A percentile compares a stretch with the other conserved stretches of the same genome.
phyloP scores from a whole-genome alignment of 164 flowering plant genomes.

The Piper longum region DNA sequence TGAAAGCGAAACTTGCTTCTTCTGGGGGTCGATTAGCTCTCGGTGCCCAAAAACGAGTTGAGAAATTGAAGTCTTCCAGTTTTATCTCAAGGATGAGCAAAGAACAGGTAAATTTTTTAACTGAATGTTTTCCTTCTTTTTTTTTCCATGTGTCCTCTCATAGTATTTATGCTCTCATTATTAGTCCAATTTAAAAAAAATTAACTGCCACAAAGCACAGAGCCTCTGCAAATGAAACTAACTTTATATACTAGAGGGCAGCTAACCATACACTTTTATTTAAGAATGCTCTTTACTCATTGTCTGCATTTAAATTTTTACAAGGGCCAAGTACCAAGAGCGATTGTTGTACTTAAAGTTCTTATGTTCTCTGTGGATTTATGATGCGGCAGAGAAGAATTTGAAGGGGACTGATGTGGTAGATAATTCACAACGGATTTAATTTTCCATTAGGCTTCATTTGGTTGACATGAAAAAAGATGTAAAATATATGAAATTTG shows the following conservation, averaged over 20 bases:
- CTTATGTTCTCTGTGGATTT: too few relatives aligned
- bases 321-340: too few relatives aligned
- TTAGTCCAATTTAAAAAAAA: too few relatives aligned
- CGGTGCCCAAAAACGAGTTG: conserved; percentile 45
- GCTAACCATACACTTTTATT: neutral
- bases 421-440: too few relatives aligned
- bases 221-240: neutral
- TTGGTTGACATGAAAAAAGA: too few relatives aligned
- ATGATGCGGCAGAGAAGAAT: too few relatives aligned
- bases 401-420: too few relatives aligned
- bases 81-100: conserved; percentile 26
- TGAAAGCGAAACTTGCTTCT: conserved; percentile 59
- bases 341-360: too few relatives aligned
- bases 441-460: too few relatives aligned
- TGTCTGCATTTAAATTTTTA: too few relatives aligned
- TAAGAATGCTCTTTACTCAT: too few relatives aligned
- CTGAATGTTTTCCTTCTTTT: neutral
- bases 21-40: conserved; percentile 40
- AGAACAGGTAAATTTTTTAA: conserved; percentile 51
- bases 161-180: neutral
- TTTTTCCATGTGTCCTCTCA: neutral
- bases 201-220: neutral
- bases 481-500: too few relatives aligned
- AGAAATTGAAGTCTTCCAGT: conserved; percentile 59
- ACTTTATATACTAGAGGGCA: neutral